A percentile compares a stretch with the other conserved stretches of the same genome.
These are phyloP conservation scores for Orbilia brochopaga DNA, from an alignment of 2,329 filamentous ascomycete species.

Conservation along the genomic window DNA sequence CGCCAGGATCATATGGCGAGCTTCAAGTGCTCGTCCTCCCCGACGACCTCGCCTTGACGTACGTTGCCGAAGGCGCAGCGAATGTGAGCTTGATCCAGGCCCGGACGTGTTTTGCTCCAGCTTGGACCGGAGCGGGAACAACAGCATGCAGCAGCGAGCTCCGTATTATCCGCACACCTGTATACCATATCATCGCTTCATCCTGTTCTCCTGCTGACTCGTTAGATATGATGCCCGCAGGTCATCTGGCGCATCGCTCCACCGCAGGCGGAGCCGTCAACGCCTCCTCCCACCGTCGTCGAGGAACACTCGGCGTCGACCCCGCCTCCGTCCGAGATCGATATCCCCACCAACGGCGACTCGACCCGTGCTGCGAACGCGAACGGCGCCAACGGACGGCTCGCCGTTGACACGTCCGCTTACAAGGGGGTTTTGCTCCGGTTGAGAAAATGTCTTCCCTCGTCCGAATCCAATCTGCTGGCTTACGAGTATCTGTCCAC, in stretches of 20 bases:
- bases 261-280: constrained; percentile 16
- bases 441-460: constrained; percentile 66
- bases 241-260: constrained; percentile 48
- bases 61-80: constrained; percentile 73
- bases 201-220: constrained; percentile 53
- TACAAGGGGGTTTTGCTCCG: constrained; percentile 64
- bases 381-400: constrained; percentile 51
- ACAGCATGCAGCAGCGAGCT: constrained; percentile 45
- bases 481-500: constrained; percentile 62
- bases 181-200: constrained; percentile 50
- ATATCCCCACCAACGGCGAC: constrained; percentile 10
- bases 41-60: constrained; percentile 54
- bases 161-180: constrained; percentile 28
- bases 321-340: constrained; percentile 53
- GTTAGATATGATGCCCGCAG: constrained; percentile 14
- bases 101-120: constrained; percentile 56
- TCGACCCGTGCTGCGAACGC: constrained; percentile 8
- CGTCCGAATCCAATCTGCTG: constrained; percentile 60
- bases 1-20: constrained; percentile 40
- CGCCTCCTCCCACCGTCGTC: constrained; percentile 38
- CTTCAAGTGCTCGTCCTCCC: constrained; percentile 40
- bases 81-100: constrained; percentile 66
- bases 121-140: constrained; percentile 25
- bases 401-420: constrained; percentile 24
- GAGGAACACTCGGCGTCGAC: constrained; percentile 57